Base-by-base conservation (phyloP, 1,284 basidiomycete genomes). In the Erythrobasidium hasegawianum region DNA sequence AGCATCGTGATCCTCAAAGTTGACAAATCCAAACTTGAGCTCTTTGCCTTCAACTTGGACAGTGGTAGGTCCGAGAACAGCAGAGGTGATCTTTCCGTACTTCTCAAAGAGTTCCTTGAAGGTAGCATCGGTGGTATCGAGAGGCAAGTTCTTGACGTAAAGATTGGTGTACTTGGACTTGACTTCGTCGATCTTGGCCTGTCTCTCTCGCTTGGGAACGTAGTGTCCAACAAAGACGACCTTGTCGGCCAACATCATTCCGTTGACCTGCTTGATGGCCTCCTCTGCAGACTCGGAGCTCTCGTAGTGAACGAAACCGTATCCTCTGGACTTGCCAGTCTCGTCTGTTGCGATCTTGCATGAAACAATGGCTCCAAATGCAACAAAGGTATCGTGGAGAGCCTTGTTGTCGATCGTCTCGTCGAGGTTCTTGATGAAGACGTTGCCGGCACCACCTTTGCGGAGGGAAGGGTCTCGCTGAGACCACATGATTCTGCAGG, bases 401-500 rank as follows among this genome's bases (percentile, higher is more conserved):
- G 96, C 96, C 87, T 99, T 99, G 86, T 98, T 98, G 82, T 99
- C 96, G 75, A 99, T 99, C 71, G 84, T 74, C 57, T 68, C 67
- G 78, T 98, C 96, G 73, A 99, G 82, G 82, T 98, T 98, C 84
- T 98, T 99, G 83, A 99, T 98, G 82, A 99, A 99, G 78, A 99
- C 95, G 81, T 98, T 99, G 80, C 96, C 96, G 82, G 97, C 93
- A 72, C 94, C 94, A 72, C 94, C 97, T 86, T 98, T 97, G 81
- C 96, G 92, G 76, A 98, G 86, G 74, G 92, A 90, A 70, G 96
- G 96, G 83, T 98, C 96, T 79, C 96, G 91, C 85, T 98, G 95
- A 76, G 94, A 97, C 94, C 96, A 97, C 96, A 99, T 99, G 83
- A 99, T 99, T 76, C 96, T 93, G 84, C 96, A 99, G 71, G 96